Percentiles rank a stretch among this genome's conserved stretches.
Evolutionary conservation across 345 rosid species (phyloP).

Genomic region (Camelina laxa): DNA sequence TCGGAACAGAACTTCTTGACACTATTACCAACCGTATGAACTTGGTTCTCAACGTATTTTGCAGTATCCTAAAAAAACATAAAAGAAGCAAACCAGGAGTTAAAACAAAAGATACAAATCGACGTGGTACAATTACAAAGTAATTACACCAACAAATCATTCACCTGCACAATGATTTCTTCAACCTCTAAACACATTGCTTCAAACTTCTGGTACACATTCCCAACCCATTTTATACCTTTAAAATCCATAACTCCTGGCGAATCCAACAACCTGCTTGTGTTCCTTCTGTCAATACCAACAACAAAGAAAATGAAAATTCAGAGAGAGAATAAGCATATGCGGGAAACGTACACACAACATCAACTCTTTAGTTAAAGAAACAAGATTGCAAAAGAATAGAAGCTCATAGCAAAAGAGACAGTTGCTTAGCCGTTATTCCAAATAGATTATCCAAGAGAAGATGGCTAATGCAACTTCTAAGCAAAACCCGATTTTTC

Average conservation of each 20-base stretch:
- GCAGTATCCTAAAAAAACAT: slow-evolving; percentile 61
- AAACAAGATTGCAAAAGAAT: slow-evolving; percentile 22
- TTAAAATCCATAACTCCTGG: slow-evolving; percentile 58
- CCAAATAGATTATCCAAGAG: not conserved
- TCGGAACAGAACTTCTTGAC: slow-evolving; percentile 74
- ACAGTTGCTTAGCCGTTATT: slow-evolving; percentile 15
- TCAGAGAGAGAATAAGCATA: slow-evolving; percentile 25
- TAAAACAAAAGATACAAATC: not conserved
- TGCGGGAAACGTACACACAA: slow-evolving; percentile 28
- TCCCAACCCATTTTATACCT: slow-evolving; percentile 78
- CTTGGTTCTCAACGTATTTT: slow-evolving; percentile 77
- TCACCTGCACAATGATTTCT: slow-evolving; percentile 80
- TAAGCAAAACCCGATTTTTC: slow-evolving; percentile 27
- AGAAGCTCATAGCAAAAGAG: slow-evolving; percentile 13
- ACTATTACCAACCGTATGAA: slow-evolving; percentile 78
- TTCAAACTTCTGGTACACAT: slow-evolving; percentile 82
- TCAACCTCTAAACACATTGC: slow-evolving; percentile 92
- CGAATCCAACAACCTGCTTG: slow-evolving; percentile 15
- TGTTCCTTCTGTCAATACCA: not conserved
- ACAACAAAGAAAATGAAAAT: not conserved
- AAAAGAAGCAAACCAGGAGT: slow-evolving; percentile 7
- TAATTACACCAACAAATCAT: not conserved
- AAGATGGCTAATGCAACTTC: slow-evolving; percentile 34
- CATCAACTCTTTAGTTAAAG: slow-evolving; percentile 18
- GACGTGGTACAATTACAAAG: not conserved